Conservation (phyloP, 2,329 filamentous ascomycete genomes). For the Aspergillus cejpii region DNA sequence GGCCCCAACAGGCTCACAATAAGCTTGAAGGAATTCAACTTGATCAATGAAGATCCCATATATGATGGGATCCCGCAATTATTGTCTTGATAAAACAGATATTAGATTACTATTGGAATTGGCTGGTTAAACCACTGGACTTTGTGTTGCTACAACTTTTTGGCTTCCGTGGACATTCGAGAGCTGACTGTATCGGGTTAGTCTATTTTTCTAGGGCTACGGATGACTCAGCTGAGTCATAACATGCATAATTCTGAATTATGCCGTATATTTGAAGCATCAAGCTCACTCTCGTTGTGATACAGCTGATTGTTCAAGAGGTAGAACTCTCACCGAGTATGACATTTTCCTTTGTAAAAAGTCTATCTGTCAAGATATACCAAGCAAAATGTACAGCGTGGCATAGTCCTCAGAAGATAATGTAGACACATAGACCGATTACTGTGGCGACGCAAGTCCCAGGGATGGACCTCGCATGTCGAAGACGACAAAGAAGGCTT, state of each 20-base stretch:
- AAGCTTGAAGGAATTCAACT: constrained; percentile 14
- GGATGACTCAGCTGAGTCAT: not conserved
- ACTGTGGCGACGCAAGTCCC: constrained; percentile 49
- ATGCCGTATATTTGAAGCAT: not conserved
- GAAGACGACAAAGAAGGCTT: constrained; percentile 56
- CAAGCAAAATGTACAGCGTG: no score
- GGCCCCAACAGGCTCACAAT: constrained; percentile 16
- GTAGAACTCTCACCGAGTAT: not conserved
- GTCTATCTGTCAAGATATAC: not conserved
- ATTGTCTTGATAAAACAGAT: constrained; percentile 6
- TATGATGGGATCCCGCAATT: constrained; percentile 11
- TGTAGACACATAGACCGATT: no score
- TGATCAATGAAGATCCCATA: constrained; percentile 15
- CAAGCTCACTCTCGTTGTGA: not conserved
- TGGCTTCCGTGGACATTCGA: not conserved
- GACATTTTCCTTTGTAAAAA: not conserved
- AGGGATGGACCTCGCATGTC: constrained; percentile 45
- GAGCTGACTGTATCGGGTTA: not conserved
- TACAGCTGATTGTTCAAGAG: not conserved
- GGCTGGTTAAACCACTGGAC: not conserved
- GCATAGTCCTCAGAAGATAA: no score
- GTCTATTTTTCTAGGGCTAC: not conserved
- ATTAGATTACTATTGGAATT: not conserved
- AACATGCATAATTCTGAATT: not conserved
- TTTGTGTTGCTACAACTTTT: not conserved